Evolutionary conservation across 352 stramenopile genomes (phyloP), one percentile per base, ranked within the genome.

Genomic region (Aphanomyces euteiches): DNA sequence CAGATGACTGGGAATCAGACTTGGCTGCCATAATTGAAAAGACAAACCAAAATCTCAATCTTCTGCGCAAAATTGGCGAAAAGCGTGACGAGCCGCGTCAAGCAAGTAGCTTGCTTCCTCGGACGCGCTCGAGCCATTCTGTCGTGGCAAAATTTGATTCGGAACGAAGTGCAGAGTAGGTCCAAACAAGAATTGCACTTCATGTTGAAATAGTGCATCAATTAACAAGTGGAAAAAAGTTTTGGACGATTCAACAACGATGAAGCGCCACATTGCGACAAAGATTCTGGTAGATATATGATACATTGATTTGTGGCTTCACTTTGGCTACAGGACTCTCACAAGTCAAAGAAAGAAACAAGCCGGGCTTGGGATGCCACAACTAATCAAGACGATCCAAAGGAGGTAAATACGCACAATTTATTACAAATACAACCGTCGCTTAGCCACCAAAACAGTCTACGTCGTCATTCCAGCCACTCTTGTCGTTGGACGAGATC

Each of bases 11-110:
- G 86, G 84, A 94, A 73, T 83, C 83, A 61, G 86, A 94, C 66
- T 72, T 94, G 60, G 88, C 85, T 54, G 91, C 86, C 12, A 92
- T 92, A 82, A 92, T 93, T 57, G 86, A 93, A 67, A 92, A 93
- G 77, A 93, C 86, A 65, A 93, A 92, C 73, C 87, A 90, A 69
- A 94, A 92, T 76, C 80, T 92, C 64, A 91, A 91, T 75, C 77
- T 92, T 41, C 76, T 92, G 68, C 84, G 86, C 10, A 84, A 85
- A 65, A 90, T 92, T 50, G 84, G 86, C 58, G 83, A 92, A 73
- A 89, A 89, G 74, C 82, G 81, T 48, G 72, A 80, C 2, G 84
- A 85, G 56, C 28, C 58, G 37, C 41, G 48, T 17, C 12, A 56
- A 40, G 7, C 59, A 10, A 34, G 28, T 13, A 45, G 39, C 3